Evolutionary conservation across 257 asterid genomes (phyloP), one percentile per base, ranked within the genome.

Genomic region (Gentiana straminea): DNA sequence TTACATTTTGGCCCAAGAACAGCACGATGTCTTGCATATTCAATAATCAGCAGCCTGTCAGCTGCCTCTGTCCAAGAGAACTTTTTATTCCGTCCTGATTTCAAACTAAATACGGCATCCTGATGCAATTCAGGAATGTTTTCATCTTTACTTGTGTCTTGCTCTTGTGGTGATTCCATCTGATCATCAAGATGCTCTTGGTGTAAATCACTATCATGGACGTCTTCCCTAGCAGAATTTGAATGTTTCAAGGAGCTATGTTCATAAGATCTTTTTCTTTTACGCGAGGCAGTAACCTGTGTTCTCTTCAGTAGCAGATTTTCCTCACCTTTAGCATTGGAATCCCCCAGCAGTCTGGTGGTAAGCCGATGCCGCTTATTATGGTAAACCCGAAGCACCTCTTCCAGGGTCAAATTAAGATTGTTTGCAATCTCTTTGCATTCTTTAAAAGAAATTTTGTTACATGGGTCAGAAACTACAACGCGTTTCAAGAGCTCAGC

Each of bases 51-150:
- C 73, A 79, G 81, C 73, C 98, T 84, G 58, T 87, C 98, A 60
- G 91, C 84, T 61, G 75, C 86, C 58, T 91, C 96, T 51, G 86
- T 79, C 98, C 98, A 91, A 8, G 63, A 70, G 78, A 81, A 91
- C 73, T 70, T 83, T 67, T 65, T 82, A 67, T 57, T 76, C 34
- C 84, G 89, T 51, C 67, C 61, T 38, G 80, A 58, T 52, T 70
- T 80, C 71, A 72, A 73, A 66, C 64, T 84, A 62, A 92, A 77
- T 60, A 72, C 67, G 65, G 86, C 83, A 71, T 60, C 66, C 66
- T 74, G 80, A 64, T 63, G 76, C 68, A 81, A 73, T 65, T 75
- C 68, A 51, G 65, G 67, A 58, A 68, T 66, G 44, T 57, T 70
- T 51, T 74, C 67, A 60, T 75, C 78, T 61, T 79, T 86, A 57